phyloP scores from a whole-genome alignment of 352 stramenopile genomes.

The Phytophthora macrochlamydospora region DNA sequence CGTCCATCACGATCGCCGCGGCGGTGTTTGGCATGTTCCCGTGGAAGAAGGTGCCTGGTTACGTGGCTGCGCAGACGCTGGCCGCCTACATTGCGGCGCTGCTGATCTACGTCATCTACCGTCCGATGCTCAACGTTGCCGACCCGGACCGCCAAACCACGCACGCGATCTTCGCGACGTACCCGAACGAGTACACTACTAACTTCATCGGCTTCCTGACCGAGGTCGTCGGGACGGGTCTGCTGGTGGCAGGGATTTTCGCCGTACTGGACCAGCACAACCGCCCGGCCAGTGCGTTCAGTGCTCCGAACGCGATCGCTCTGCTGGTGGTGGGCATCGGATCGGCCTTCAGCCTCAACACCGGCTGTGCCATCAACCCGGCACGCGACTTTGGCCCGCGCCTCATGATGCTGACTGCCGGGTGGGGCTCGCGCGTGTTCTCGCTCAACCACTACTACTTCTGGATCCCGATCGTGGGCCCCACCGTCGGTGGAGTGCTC shows the following conservation, averaged over 20 bases:
- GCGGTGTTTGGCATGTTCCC: constrained; percentile 39
- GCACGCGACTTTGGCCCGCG: constrained; percentile 63
- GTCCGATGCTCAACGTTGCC: constrained; percentile 46
- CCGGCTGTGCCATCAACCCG: constrained; percentile 61
- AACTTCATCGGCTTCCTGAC: constrained; percentile 48
- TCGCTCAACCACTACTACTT: constrained; percentile 56
- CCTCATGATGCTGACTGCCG: constrained; percentile 43
- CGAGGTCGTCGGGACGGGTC: constrained; percentile 52
- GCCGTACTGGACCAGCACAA: constrained; percentile 57
- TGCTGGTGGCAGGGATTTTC: constrained; percentile 57
- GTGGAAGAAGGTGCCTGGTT: constrained; percentile 59
- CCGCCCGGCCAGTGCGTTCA: constrained; percentile 39
- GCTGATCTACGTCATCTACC: constrained; percentile 58
- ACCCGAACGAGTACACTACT: constrained; percentile 47
- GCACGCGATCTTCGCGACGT: constrained; percentile 55
- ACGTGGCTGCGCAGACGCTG: constrained; percentile 47
- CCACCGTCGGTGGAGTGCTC: constrained; percentile 41
- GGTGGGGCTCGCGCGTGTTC: constrained; percentile 55
- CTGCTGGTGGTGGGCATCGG: constrained; percentile 61
- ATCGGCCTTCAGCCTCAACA: constrained; percentile 65
- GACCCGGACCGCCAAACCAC: constrained; percentile 47
- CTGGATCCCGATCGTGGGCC: constrained; percentile 56
- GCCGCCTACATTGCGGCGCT: constrained; percentile 51
- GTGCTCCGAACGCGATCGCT: constrained; percentile 39
- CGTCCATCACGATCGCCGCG: constrained; percentile 35